phyloP scores from a whole-genome alignment of 257 asterid species.

The Primulina huaijiensis region DNA sequence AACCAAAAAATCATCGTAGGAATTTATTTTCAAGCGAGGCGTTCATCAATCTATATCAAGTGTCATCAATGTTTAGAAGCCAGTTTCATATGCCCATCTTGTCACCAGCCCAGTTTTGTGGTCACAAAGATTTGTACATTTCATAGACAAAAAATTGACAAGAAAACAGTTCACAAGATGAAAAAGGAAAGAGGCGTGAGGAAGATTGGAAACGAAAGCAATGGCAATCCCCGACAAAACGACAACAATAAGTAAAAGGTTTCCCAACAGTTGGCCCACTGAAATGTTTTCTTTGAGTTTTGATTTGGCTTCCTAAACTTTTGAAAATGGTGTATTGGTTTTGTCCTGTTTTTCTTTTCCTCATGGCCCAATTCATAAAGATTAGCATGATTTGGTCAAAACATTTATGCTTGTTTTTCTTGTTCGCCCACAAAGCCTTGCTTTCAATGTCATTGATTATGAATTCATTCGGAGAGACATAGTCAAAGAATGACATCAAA shows the following conservation, averaged over 20 bases:
- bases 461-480: no score
- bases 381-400: not conserved
- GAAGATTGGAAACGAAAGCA: constrained; percentile 59
- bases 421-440: not conserved
- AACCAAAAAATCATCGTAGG: not conserved
- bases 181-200: constrained; percentile 55
- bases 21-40: no score
- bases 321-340: not conserved
- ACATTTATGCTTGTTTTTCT: not conserved
- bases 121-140: constrained; percentile 26
- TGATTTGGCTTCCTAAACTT: not conserved
- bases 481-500: no score
- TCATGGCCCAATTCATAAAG: not conserved
- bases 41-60: not conserved
- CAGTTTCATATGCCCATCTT: constrained; percentile 12
- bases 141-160: constrained; percentile 11
- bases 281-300: not conserved
- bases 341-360: not conserved
- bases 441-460: not conserved
- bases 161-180: constrained; percentile 36
- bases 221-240: constrained; percentile 54
- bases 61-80: constrained; percentile 13
- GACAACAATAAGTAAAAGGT: constrained; percentile 52
- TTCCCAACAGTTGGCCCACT: constrained; percentile 55
- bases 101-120: constrained; percentile 26